These are phyloP conservation scores for Adansonia gregorii DNA, from an alignment of 441 rosid genomes.

Conservation along the genomic window DNA sequence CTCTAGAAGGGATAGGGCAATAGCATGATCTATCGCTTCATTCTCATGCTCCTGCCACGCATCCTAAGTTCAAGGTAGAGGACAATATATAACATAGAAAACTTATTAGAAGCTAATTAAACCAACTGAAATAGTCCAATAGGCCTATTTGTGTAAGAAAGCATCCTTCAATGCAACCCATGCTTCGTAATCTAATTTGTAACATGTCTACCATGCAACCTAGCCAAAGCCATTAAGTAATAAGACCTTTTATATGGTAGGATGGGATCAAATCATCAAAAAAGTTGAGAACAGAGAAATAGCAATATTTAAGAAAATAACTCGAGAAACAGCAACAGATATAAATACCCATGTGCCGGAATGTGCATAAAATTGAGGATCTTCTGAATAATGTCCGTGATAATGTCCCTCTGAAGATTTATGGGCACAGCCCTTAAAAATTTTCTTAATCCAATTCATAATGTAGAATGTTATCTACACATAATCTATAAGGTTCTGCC, in stretches of 20 bases:
- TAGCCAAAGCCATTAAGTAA: not conserved
- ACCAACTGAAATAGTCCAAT: constrained; percentile 2
- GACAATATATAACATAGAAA: not conserved
- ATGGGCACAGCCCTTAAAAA: constrained; percentile 78
- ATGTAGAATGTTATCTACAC: constrained; percentile 51
- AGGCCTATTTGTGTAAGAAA: not conserved
- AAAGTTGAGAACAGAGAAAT: constrained; percentile 8
- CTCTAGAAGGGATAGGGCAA: constrained; percentile 78
- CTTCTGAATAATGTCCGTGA: constrained; percentile 49
- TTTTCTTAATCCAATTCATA: constrained; percentile 90
- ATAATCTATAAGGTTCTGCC: constrained; percentile 46
- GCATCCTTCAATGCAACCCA: constrained; percentile 5
- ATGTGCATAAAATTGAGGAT: constrained; percentile 48
- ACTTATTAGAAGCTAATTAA: constrained; percentile 8
- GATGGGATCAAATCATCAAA: constrained; percentile 9
- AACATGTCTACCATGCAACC: not conserved
- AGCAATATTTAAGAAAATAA: constrained; percentile 11
- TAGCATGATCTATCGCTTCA: constrained; percentile 79
- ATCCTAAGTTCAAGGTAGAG: constrained; percentile 45
- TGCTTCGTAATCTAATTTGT: not conserved
- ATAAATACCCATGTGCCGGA: constrained; percentile 70
- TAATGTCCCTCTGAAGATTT: constrained; percentile 56
- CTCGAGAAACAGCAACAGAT: not conserved
- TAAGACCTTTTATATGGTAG: not conserved
- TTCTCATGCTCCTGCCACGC: constrained; percentile 57